Base-by-base conservation (phyloP, 257 asterid species). In the Apocynum venetum region DNA sequence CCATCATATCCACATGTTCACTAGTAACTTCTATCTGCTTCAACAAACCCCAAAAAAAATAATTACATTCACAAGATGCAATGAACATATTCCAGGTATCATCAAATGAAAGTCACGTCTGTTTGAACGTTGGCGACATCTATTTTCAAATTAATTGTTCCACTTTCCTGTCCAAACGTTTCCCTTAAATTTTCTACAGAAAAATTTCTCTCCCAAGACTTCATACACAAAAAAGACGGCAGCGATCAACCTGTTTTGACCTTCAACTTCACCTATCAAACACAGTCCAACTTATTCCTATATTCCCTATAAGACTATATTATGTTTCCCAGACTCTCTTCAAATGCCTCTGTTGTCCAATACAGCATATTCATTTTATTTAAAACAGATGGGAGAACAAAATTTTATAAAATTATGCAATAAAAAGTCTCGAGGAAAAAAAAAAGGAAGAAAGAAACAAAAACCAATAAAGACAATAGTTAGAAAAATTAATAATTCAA, bases 1-100 rank as follows among this genome's bases (percentile, higher is more conserved):
- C 98, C 93, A 94, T 84, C 59, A 82, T 77, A 79, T 88, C 89
- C 55, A 77, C 86, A 80, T 84, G 79, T 61, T 79, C 93, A 79
- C 80, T 85, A 84, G 61, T 89, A 72, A 67, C 86, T 47, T 77
- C 93, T 71, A 89, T 85, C 97, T 90, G 89, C 82, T 59, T 49
- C 63, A 51, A 78, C 57, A 59, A 48, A 6, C 5, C 20, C 57
- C 36, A 35, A 63, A 63, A 35, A 55, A 25, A 17, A 66, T 12
- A 72, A 61, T 48, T 63, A 72, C 4, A 72, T 38, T 71, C 14
- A 65, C 48, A 11, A 63, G 57, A 68, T 20, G 68, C 59, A 52
- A 31, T 8, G 66, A 48, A 51, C n/a, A n/a, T 48, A 49, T 52
- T 35, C 47, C 8, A 14, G 38, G 47, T n/a, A 78, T 67, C 60